phyloP scores from a whole-genome alignment of 2,329 filamentous ascomycete species.

The Penicillium vulpinum region DNA sequence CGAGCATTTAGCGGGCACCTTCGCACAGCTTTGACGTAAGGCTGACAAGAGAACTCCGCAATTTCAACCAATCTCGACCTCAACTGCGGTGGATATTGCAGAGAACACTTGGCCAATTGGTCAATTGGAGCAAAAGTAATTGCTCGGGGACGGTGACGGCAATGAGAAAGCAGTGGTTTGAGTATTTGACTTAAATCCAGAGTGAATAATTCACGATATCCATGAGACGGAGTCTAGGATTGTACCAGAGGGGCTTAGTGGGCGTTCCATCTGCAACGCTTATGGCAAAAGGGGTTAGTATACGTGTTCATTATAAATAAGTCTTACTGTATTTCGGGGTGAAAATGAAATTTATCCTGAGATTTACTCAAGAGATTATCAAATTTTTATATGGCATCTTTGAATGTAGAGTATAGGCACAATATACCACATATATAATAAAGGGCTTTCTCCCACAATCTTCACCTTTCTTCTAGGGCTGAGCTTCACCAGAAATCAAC shows the following conservation, averaged over 20 bases:
- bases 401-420: not conserved
- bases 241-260: not conserved
- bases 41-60: not conserved
- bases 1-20: not conserved
- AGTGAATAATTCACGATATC: not conserved
- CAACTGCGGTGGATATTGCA: not conserved
- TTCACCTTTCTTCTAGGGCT: too few species aligned
- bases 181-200: not conserved
- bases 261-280: not conserved
- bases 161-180: too few species aligned
- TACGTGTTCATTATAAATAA: too few species aligned
- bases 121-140: not conserved
- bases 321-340: too few species aligned
- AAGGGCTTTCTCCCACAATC: not conserved
- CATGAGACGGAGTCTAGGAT: not conserved
- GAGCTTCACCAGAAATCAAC: not conserved
- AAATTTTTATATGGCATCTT: too few species aligned
- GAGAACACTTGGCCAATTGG: not conserved
- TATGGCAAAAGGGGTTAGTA: too few species aligned
- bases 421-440: not conserved
- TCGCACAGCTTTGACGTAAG: too few species aligned
- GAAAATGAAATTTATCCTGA: too few species aligned
- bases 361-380: too few species aligned
- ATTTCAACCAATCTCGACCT: not conserved
- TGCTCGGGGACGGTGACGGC: constrained; percentile 31